Evolutionary conservation across 306 rosid genomes (phyloP).

Genomic region (Vigna angularis): DNA sequence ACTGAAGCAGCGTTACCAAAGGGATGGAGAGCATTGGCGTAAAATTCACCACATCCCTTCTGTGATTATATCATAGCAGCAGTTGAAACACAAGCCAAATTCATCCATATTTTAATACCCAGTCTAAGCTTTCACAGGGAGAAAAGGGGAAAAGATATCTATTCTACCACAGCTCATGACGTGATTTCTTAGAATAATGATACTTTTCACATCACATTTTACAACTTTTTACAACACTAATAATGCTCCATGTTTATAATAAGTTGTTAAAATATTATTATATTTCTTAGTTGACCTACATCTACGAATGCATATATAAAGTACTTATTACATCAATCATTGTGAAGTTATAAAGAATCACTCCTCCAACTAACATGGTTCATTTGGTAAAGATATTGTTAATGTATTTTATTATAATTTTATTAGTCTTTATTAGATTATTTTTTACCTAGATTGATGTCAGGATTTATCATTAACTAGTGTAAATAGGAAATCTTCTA

Average conservation of each 20-base stretch:
- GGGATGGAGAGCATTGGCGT: constrained; percentile 31
- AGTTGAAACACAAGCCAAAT: neutral
- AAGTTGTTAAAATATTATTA: too few relatives aligned
- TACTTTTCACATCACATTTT: too few relatives aligned
- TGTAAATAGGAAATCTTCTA: too few relatives aligned
- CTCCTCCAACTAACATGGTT: too few relatives aligned
- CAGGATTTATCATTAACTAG: too few relatives aligned
- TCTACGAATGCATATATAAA: neutral
- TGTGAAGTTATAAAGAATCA: neutral
- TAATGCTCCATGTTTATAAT: too few relatives aligned
- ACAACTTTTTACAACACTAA: too few relatives aligned
- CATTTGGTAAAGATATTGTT: too few relatives aligned
- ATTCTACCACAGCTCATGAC: neutral
- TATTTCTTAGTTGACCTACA: neutral
- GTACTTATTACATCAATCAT: neutral
- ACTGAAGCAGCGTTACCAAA: constrained; percentile 8
- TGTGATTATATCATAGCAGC: neutral
- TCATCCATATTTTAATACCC: neutral
- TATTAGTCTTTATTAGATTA: too few relatives aligned
- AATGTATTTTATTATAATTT: too few relatives aligned
- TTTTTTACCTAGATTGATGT: too few relatives aligned
- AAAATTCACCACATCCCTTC: constrained; percentile 32
- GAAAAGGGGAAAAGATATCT: neutral
- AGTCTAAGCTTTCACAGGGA: neutral
- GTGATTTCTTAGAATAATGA: neutral